These are phyloP conservation scores for Hsuehochloa calcarea DNA, from an alignment of 176 grass and related monocot genomes.

Conservation along the genomic window DNA sequence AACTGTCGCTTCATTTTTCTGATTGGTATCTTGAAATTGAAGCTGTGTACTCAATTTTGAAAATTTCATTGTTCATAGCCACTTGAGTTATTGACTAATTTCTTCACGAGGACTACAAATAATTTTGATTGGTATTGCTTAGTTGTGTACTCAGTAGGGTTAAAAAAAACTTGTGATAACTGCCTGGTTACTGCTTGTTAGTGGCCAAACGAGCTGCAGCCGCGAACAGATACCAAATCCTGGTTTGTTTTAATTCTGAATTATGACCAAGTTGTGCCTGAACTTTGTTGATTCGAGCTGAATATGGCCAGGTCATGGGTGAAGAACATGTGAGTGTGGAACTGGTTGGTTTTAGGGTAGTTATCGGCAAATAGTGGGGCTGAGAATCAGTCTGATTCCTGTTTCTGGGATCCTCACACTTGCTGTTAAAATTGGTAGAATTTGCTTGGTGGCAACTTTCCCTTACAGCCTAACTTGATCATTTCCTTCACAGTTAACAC, in stretches of 20 bases:
- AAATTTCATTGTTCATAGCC: neutral
- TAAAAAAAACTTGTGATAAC: conserved; percentile 1
- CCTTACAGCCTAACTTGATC: neutral
- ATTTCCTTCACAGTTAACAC: conserved; percentile 2
- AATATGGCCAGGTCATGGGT: neutral
- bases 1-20: conserved; percentile 12
- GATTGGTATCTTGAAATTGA: neutral
- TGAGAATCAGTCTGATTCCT: neutral
- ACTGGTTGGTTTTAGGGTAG: neutral
- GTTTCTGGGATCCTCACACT: conserved; percentile 3
- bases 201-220: neutral
- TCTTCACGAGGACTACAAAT: neutral
- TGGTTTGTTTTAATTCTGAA: conserved; percentile 3
- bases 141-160: neutral
- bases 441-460: neutral
- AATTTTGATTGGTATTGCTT: conserved; percentile 6
- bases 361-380: neutral
- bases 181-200: neutral
- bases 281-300: neutral
- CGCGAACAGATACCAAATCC: neutral
- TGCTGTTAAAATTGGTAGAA: conserved; percentile 6
- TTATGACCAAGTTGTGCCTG: neutral
- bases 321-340: neutral
- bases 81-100: neutral
- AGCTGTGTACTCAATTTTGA: neutral